Evolutionary conservation across 371 early-diverging fungal genomes (phyloP), one percentile per base, ranked within the genome.

Genomic region (Mortierella sp.): DNA sequence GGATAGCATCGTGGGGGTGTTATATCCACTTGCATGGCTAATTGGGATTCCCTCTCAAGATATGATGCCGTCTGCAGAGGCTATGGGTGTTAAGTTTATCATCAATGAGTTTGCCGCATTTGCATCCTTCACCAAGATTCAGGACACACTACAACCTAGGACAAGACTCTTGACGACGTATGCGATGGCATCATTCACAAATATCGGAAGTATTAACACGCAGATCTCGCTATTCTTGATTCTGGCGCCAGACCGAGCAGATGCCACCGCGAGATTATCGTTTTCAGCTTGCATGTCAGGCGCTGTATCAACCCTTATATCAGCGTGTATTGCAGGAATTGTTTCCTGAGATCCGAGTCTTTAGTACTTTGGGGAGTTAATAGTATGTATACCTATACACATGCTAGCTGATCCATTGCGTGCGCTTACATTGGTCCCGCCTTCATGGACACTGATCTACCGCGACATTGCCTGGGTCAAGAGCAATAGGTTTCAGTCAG

Each of bases 61-160:
- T 51, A 66, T 90, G 50, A 84, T 86, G 26, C 53, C 63, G 14
- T 87, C 93, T 14, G 94, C 93, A 38, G 86, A 89, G 58, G 81
- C 95, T 27, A 82, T 96, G 82, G 95, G 93, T 19, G 89, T 88
- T 64, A 96, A 96, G 83, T 86, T 94, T 61, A 86, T 95, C 80
- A 85, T 91, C 55, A 96, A 95, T 83, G 96, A 96, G 85, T 95
- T 96, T 74, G 92, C 91, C 21, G 96, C 96, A 18, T 96, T 92
- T 78, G 48, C 72, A 10, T 56, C 67, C 43, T 80, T 91, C 67
- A 71, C 83, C 0, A 66, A 72, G 24, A 64, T 64, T 47, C 59
- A 61, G 34, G 76, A 59, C 28, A 39, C 59, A 0, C 60, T 90
- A 31, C 61, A 82, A 19, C 43, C 64, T 1, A 87, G 91, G 23